Conservation (phyloP, 805 yeast genomes). For the Candida nanaspora region DNA sequence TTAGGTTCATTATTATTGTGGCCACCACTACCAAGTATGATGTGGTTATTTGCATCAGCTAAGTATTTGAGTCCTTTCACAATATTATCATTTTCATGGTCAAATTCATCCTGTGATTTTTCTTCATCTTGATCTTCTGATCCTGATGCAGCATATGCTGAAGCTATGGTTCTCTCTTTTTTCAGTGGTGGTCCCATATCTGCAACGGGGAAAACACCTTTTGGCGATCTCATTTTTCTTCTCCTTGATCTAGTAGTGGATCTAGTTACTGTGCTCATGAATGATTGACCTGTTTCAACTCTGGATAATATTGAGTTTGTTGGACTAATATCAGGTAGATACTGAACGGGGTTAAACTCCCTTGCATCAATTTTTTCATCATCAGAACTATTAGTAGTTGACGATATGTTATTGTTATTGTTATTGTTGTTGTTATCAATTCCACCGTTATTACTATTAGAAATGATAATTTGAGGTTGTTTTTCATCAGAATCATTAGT, state of each 20-base stretch:
- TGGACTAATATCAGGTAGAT: not conserved
- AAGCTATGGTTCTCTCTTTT: conserved; percentile 54
- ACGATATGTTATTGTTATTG: not conserved
- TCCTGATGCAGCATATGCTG: conserved; percentile 14
- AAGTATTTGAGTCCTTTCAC: too few relatives aligned
- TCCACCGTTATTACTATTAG: too few relatives aligned
- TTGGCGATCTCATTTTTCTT: conserved; percentile 44
- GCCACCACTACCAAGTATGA: too few relatives aligned
- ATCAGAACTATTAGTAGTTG: not conserved
- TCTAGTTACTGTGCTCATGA: not conserved
- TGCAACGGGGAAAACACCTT: conserved; percentile 71
- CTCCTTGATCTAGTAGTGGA: not conserved
- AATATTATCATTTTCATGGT: too few relatives aligned
- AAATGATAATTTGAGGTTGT: not conserved
- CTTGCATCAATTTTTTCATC: not conserved
- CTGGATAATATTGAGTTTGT: not conserved
- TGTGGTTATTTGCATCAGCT: too few relatives aligned
- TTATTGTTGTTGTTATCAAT: too few relatives aligned
- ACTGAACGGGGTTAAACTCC: not conserved
- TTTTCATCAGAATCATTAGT: not conserved
- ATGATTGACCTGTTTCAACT: not conserved
- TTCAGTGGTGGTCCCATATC: conserved; percentile 67
- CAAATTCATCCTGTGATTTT: too few relatives aligned
- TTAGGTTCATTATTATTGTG: not conserved
- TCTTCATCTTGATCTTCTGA: not conserved